A percentile compares a stretch with the other conserved stretches of the same genome.
Evolutionary conservation across 129 eudicot species (phyloP).

Genomic region (Silybum marianum): DNA sequence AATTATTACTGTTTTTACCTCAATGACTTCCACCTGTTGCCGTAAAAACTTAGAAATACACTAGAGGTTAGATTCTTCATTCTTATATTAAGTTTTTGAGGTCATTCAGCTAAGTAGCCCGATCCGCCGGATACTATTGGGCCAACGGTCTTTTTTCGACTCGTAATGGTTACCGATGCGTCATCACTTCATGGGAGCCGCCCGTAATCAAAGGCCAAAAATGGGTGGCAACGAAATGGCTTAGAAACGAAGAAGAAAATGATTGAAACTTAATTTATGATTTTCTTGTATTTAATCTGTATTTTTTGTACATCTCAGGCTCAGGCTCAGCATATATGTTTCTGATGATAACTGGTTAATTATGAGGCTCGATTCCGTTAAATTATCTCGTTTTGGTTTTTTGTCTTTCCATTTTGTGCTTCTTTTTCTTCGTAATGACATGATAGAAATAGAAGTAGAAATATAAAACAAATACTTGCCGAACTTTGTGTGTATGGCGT

Average conservation of each 20-base stretch:
- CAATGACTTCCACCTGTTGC: background rate
- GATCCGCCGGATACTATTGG: background rate
- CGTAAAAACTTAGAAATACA: background rate
- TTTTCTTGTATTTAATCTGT: background rate
- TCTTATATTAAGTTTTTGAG: background rate
- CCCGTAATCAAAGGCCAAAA: slow-evolving; percentile 87
- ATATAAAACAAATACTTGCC: too few relatives aligned
- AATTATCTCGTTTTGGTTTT: background rate
- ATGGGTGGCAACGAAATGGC: slow-evolving; percentile 99
- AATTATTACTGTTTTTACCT: too few relatives aligned
- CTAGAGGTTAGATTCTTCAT: background rate
- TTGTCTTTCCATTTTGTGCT: background rate
- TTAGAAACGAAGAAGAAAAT: slow-evolving; percentile 71
- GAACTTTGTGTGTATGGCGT: too few relatives aligned
- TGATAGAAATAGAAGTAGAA: background rate
- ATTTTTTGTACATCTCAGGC: slow-evolving; percentile 7
- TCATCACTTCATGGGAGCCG: slow-evolving; percentile 95
- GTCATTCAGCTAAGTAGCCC: background rate
- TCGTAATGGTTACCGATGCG: slow-evolving; percentile 36
- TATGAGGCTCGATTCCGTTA: background rate
- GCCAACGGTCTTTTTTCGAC: background rate
- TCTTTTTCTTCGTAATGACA: background rate
- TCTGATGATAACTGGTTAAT: slow-evolving; percentile 14
- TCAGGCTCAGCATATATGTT: slow-evolving; percentile 16
- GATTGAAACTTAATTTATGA: slow-evolving; percentile 20